Base-by-base conservation (phyloP, 768 basidiomycete genomes). In the Cyathus striatus region DNA sequence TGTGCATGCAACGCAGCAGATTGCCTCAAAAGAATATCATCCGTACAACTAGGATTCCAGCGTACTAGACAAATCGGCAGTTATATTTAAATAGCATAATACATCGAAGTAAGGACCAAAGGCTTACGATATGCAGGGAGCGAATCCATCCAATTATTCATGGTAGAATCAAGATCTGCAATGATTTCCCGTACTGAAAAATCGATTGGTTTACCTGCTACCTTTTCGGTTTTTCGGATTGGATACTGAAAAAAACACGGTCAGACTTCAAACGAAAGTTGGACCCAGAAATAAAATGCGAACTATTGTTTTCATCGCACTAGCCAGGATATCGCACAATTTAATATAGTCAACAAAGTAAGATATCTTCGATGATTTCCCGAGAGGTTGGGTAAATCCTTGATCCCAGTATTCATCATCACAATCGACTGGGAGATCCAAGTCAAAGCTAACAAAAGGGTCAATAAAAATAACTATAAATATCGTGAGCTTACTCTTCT, bases 351-450 rank as follows among this genome's bases (percentile, higher is more conserved):
- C 68, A 41, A 75, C 75, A 56, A 85, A 83, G 47, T 69, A 81
- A 1, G 79, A 51, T 3, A 86, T 64, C 2, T 56, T 58, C 1
- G 79, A 81, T 0, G 80, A 77, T 53, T 71, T 77, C 5, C 64
- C 70, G 5, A 63, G 51, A 1, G 87, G 88, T 55, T 89, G 87
- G 40, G 75, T 65, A 59, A 85, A 88, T 13, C 71, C 62, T 25
- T 61, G 62, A 13, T 79, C 72, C 86, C 86, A 90, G 49, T 79
- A 87, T 55, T 84, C 82, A 49, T 86, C 84, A 51, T 78, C 75
- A 36, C 81, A 80, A 43, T 73, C 73, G 2, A 81, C 62, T 0
- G 74, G 77, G 4, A 81, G 62, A 42, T 88, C 86, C 5, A 84
- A 65, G 49, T 91, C 87, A 52, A 86, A 82, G 52, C 86, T 87